A percentile compares a stretch with the other conserved stretches of the same genome.
These are phyloP conservation scores for Bipolaris cookei DNA, from an alignment of 2,329 filamentous ascomycete species.

Conservation along the genomic window DNA sequence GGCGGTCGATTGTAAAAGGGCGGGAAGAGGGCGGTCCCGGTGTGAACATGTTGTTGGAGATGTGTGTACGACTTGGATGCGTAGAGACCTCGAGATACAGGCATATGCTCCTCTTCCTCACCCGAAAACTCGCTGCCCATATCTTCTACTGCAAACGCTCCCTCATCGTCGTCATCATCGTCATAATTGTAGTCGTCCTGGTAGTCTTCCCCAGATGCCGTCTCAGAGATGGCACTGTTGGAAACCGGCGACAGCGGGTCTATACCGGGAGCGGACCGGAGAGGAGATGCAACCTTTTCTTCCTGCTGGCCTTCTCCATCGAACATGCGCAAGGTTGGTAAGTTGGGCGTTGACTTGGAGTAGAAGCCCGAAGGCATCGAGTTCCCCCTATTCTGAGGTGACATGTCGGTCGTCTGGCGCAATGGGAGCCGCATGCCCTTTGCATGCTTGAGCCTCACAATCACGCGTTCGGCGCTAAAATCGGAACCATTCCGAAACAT, in stretches of 20 bases:
- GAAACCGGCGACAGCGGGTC: constrained; percentile 30
- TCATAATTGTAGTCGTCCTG: constrained; percentile 22
- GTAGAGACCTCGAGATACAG: constrained; percentile 47
- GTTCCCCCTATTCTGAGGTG: constrained; percentile 54
- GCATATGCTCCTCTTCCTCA: constrained; percentile 15
- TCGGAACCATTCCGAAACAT: constrained; percentile 5
- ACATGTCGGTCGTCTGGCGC: constrained; percentile 40
- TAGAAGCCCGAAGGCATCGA: constrained; percentile 50
- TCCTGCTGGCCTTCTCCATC: constrained; percentile 17
- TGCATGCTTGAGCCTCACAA: constrained; percentile 28
- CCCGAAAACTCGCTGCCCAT: constrained; percentile 29
- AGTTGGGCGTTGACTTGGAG: constrained; percentile 56
- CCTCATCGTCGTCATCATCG: constrained; percentile 22
- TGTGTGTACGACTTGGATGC: constrained; percentile 56
- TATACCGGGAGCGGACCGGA: constrained; percentile 15
- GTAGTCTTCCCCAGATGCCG: constrained; percentile 38
- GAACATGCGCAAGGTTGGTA: constrained; percentile 51
- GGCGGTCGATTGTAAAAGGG: constrained; percentile 98
- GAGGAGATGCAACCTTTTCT: constrained; percentile 7
- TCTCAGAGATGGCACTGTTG: constrained; percentile 44
- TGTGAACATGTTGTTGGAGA: constrained; percentile 42
- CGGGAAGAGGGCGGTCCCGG: constrained; percentile 62
- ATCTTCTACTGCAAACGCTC: constrained; percentile 25
- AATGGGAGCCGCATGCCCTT: constrained; percentile 14
- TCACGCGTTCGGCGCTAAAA: constrained; percentile 13